These are phyloP conservation scores for Wickerhamiella kurtzmanii DNA, from an alignment of 805 yeast species.

Conservation along the genomic window DNA sequence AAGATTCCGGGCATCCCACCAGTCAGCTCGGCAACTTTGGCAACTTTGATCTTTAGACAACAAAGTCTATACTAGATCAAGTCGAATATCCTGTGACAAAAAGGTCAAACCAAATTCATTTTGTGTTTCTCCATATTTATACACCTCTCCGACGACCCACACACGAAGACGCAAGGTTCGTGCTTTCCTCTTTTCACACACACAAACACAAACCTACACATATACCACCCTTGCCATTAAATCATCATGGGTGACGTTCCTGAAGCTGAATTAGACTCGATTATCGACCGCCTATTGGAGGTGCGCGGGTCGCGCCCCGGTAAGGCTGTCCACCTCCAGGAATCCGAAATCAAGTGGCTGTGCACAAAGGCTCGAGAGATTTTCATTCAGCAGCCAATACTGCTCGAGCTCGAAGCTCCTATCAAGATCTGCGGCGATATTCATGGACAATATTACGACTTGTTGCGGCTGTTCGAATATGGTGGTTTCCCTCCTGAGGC, in stretches of 20 bases:
- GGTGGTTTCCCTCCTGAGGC: constrained; percentile 99
- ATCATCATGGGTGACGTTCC: constrained; percentile 29
- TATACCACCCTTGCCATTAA: no score
- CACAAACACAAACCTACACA: not conserved
- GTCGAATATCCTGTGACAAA: no score
- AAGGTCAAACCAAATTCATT: not conserved
- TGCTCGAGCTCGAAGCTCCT: constrained; percentile 93
- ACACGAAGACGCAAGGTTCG: constrained; percentile 9
- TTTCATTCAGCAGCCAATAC: constrained; percentile 92
- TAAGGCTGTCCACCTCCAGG: constrained; percentile 85
- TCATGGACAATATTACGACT: constrained; percentile 96
- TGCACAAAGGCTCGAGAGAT: constrained; percentile 98
- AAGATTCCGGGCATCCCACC: no score
- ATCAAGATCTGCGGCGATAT: constrained; percentile 92
- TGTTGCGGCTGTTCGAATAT: constrained; percentile 87
- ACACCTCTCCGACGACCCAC: constrained; percentile 11
- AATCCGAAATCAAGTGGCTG: constrained; percentile 84
- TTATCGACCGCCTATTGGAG: constrained; percentile 89
- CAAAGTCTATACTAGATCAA: no score
- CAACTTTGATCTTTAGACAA: no score
- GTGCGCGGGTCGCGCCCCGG: constrained; percentile 99
- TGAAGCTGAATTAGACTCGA: constrained; percentile 93
- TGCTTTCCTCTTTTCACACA: not conserved
- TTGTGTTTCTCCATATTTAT: not conserved
- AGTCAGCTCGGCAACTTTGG: no score